phyloP scores from a whole-genome alignment of 371 early-diverging fungal species.

The Mortierella sp. region DNA sequence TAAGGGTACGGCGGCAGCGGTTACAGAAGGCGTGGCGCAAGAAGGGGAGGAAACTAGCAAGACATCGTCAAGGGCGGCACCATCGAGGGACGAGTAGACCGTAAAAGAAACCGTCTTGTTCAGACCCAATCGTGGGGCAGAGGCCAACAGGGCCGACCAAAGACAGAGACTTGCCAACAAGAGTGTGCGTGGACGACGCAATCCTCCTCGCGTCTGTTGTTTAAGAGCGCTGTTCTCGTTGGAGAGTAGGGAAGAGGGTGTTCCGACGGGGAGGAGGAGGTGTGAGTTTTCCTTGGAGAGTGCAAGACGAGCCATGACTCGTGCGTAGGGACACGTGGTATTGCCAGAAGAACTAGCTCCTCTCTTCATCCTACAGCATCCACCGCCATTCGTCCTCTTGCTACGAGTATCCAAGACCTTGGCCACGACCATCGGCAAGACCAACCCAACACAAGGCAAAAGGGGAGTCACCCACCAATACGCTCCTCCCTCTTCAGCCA shows the following conservation, averaged over 20 bases:
- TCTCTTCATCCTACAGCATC: not conserved
- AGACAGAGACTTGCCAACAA: conserved; percentile 17
- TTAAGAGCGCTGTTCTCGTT: not conserved
- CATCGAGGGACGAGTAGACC: not conserved
- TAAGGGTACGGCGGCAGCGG: not conserved
- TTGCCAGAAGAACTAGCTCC: not conserved
- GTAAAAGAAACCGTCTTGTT: conserved; percentile 12
- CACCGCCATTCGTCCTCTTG: not conserved
- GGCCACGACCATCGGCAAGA: not conserved
- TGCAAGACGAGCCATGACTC: not conserved
- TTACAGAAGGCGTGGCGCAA: not conserved
- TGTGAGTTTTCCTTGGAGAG: not conserved
- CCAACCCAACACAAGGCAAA: not conserved
- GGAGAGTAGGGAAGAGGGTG: not conserved
- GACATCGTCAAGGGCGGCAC: not conserved
- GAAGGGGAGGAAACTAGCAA: not conserved
- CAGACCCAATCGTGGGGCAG: conserved; percentile 20
- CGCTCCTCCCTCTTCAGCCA: not conserved
- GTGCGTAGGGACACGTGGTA: conserved; percentile 1
- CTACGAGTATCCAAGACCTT: not conserved
- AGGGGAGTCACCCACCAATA: conserved; percentile 2
- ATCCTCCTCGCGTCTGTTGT: not conserved
- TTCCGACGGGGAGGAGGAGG: not conserved
- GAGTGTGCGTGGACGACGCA: conserved; percentile 6
- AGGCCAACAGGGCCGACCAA: conserved; percentile 9